Evolutionary conservation across 306 rosid species (phyloP).

Genomic region (Calophaca sinica): DNA sequence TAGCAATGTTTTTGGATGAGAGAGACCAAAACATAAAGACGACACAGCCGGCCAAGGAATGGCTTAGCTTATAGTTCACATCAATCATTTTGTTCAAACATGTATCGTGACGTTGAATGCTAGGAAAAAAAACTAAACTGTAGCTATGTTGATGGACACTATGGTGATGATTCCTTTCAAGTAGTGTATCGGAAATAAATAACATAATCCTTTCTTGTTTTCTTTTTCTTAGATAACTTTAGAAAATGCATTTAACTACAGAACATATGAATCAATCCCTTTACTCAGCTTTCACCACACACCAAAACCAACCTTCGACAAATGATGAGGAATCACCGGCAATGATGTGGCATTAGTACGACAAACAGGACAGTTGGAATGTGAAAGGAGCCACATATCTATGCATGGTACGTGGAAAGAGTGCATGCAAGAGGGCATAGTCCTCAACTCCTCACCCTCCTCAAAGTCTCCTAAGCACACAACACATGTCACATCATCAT

Average conservation of each 20-base stretch:
- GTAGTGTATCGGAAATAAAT: too few relatives aligned
- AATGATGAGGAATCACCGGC: neutral
- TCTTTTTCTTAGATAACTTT: too few relatives aligned
- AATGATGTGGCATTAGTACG: slow-evolving; percentile 48
- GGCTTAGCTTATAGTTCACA: slow-evolving; percentile 10
- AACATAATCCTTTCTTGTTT: too few relatives aligned
- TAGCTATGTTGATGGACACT: too few relatives aligned
- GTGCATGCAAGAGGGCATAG: slow-evolving; percentile 67
- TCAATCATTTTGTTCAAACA: slow-evolving; percentile 20
- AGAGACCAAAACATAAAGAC: neutral
- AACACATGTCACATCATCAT: slow-evolving; percentile 53
- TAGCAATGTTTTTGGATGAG: slow-evolving; percentile 14
- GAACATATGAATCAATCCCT: too few relatives aligned
- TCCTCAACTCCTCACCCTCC: slow-evolving; percentile 68
- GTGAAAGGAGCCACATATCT: slow-evolving; percentile 70
- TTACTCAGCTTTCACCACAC: neutral
- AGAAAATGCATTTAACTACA: too few relatives aligned
- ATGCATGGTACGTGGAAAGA: slow-evolving; percentile 68
- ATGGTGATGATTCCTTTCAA: too few relatives aligned
- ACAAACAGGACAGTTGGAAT: slow-evolving; percentile 65
- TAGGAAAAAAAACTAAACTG: too few relatives aligned
- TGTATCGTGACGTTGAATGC: slow-evolving; percentile 31
- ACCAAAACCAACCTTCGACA: slow-evolving; percentile 9
- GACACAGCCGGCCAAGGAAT: slow-evolving; percentile 29
- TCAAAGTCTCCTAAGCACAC: slow-evolving; percentile 67